A percentile compares a stretch with the other conserved stretches of the same genome.
phyloP scores from a whole-genome alignment of 306 rosid genomes.

The Myrica gale region DNA sequence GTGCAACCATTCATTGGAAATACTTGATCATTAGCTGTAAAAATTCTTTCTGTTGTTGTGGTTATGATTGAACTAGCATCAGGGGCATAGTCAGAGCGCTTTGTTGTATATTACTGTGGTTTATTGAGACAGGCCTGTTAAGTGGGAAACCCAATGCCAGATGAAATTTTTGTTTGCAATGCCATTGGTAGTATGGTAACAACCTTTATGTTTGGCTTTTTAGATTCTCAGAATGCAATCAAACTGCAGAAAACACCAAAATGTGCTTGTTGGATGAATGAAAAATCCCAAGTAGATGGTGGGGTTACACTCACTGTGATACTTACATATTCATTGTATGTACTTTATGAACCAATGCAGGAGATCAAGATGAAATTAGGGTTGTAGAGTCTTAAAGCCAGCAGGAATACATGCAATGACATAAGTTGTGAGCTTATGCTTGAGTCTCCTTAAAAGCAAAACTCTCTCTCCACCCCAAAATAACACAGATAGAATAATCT shows the following conservation, averaged over 20 bases:
- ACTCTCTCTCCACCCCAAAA: conserved; percentile 29
- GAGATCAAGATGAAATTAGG: conserved; percentile 16
- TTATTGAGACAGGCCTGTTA: neutral
- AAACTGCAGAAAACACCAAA: neutral
- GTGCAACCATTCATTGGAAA: conserved; percentile 4
- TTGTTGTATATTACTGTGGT: neutral
- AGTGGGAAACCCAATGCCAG: neutral
- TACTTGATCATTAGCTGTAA: conserved; percentile 8
- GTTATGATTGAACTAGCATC: neutral
- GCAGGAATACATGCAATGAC: conserved; percentile 31
- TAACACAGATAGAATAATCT: conserved; percentile 20
- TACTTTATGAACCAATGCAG: neutral
- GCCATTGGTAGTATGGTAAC: neutral
- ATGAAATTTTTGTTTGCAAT: neutral
- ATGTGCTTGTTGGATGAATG: neutral
- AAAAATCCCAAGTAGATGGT: neutral
- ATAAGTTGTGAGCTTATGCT: conserved; percentile 15
- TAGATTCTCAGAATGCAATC: neutral
- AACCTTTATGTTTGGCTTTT: neutral
- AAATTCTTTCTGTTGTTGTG: neutral
- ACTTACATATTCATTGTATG: neutral
- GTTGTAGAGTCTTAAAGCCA: conserved; percentile 22
- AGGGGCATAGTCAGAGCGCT: neutral
- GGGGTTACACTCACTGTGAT: conserved; percentile 1
- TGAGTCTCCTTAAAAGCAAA: conserved; percentile 26